Base-by-base conservation (phyloP, 2,329 filamentous ascomycete species). In the Pezicula carpinea region DNA sequence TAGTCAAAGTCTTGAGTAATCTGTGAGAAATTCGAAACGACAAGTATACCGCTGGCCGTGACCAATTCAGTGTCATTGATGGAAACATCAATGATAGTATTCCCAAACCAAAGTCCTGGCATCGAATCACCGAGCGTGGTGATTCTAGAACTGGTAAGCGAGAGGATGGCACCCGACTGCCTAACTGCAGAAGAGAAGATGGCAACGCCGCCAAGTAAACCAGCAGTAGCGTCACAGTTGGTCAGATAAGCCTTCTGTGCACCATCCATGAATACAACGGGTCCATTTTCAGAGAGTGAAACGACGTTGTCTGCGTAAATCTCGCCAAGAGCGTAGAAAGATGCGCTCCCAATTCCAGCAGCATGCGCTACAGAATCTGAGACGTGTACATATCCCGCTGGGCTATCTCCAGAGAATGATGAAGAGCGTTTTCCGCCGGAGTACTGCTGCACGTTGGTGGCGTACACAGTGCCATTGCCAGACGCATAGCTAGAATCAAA, bases 1-100 rank as follows among this genome's bases (percentile, higher is more conserved):
- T 63, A 58, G 39, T 62, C 56, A 39, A 66, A 66, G 34, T 63
- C 63, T 44, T 65, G 63, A 1, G 63, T 64, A 18, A 66, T 53
- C 41, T 65, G 59, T 2, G 55, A 58, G 21, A 40, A 52, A 33
- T 60, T 61, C 4, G 59, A 59, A 13, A 61, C 51, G 2, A 60
- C 52, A 1, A 64, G 51, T 5, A 62, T 44, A 1, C 57, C 59
- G 2, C 48, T 54, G 0, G 41, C 38, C 2, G 56, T 59, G 15
- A 49, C 50, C 6, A 63, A 23, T 17, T 55, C 39, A 26, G 53
- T 26, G 42, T 48, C 32, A 42, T 54, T 29, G 32, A 59, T 21
- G 1, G 43, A 21, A 13, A 53, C 56, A 2, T 44, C 39, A 19
- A 46, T 50, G 39, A 64, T 61, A 5, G 53, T 32, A 41, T 65